Conservation (phyloP, 1,284 basidiomycete species). For the Ustilago tritici region DNA sequence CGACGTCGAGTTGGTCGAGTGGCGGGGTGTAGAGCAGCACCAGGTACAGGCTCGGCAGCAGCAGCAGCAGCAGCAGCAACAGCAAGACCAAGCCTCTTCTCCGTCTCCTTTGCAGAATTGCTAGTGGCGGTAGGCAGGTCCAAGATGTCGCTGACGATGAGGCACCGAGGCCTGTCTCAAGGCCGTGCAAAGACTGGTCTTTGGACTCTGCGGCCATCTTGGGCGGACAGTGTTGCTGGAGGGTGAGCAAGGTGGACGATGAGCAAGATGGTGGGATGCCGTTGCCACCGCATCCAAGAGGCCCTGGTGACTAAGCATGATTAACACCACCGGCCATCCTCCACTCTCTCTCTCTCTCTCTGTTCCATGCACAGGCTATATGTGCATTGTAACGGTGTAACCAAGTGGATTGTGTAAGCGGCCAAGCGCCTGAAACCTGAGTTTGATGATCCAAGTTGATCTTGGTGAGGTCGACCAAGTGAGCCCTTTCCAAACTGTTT, state of each 20-base stretch:
- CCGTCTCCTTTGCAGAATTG: constrained; percentile 30
- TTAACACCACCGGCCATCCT: background rate
- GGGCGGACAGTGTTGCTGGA: background rate
- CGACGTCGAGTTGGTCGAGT: constrained; percentile 30
- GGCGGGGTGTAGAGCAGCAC: constrained; percentile 36
- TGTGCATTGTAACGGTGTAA: no score
- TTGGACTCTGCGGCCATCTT: constrained; percentile 26
- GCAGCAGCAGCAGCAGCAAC: constrained; percentile 6
- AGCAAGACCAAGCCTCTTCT: constrained; percentile 21
- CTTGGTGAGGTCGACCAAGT: no score
- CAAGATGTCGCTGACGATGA: constrained; percentile 15
- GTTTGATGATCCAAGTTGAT: no score
- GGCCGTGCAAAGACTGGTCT: constrained; percentile 23
- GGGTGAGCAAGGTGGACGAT: background rate
- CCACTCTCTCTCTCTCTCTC: constrained; percentile 3
- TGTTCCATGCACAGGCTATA: no score
- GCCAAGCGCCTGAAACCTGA: no score
- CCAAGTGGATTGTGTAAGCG: no score
- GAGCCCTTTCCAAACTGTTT: no score
- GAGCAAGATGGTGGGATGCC: background rate
- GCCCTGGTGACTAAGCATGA: constrained; percentile 23
- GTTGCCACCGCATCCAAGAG: background rate
- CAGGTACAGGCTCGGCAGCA: constrained; percentile 25
- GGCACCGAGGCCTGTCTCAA: constrained; percentile 27
- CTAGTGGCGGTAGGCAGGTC: constrained; percentile 34